Evolutionary conservation across 768 basidiomycete genomes (phyloP), one percentile per base, ranked within the genome.

Genomic region (Peribolospora kevripleyi): DNA sequence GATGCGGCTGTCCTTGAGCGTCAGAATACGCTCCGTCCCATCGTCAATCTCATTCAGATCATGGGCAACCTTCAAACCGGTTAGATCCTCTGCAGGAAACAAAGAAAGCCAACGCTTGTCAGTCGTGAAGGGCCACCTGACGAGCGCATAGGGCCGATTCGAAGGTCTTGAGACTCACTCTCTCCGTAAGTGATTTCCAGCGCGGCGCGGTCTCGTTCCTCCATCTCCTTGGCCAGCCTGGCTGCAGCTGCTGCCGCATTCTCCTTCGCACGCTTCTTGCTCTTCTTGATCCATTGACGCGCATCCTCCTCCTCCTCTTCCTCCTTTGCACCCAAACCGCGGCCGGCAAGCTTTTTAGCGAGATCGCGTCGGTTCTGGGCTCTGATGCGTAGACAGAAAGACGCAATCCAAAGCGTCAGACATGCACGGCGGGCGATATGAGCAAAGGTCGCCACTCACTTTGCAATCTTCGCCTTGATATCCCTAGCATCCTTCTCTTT

Each of bases 61-160:
- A 70, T 97, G 93, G 72, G 75, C 80, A 67, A 97, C 93, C 75
- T 93, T 95, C 59, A 98, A 71, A 49, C 93, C 93, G 58, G 74
- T 77, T 61, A 97, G 76, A 70, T 93, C 87, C 71, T 79, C 85
- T 10, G 10, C 14, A 10, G 14, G 9, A 55, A 52, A 41, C 50
- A 42, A 11, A 57, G n/a, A 4, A 41, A 11, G 25, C 7, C 38
- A 54, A 14, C 42, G 11, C 7, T 9, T 6, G 38, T 59, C 14
- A 56, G 55, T 37, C 6, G 25, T 25, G 25, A 25, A 25, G 25
- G 25, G 25, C 25, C 25, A 25, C 25, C 25, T 25, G 25, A 25
- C 25, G 25, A 25, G 25, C 25, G 25, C 25, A 25, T 25, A 25
- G 25, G 25, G 25, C 8, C 11, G 7, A 42, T 48, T 10, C 13